Percentiles rank a stretch among this genome's conserved stretches.
Conservation (phyloP, 2,329 filamentous ascomycete species). For the Coniochaeta sp. region DNA sequence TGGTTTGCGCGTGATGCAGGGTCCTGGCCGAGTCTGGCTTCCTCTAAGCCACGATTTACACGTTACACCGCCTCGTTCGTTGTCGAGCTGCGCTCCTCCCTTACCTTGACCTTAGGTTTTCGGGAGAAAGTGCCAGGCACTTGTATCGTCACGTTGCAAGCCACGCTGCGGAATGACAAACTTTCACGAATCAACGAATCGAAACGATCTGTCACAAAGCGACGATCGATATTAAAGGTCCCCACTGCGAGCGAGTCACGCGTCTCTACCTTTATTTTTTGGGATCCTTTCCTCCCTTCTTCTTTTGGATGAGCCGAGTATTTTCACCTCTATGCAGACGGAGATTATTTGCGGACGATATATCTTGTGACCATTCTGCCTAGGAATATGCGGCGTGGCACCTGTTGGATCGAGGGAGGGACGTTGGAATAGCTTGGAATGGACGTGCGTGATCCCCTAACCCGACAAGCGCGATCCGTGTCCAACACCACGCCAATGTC, state of each 20-base stretch:
- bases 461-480: neutral
- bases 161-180: neutral
- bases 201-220: neutral
- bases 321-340: no score
- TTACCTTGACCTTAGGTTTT: neutral
- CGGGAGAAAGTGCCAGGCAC: neutral
- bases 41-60: slow-evolving; percentile 30
- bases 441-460: neutral
- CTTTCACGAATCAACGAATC: neutral
- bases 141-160: neutral
- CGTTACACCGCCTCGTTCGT: neutral
- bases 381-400: neutral
- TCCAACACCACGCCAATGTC: neutral
- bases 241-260: neutral
- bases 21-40: slow-evolving; percentile 56
- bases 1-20: slow-evolving; percentile 26
- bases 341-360: no score
- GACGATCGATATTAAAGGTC: neutral
- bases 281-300: neutral
- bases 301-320: no score
- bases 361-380: neutral
- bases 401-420: neutral
- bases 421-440: neutral
- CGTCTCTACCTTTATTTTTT: neutral
- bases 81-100: neutral